phyloP scores from a whole-genome alignment of 1,284 basidiomycete genomes.

The Laetiporus sulphureus region DNA sequence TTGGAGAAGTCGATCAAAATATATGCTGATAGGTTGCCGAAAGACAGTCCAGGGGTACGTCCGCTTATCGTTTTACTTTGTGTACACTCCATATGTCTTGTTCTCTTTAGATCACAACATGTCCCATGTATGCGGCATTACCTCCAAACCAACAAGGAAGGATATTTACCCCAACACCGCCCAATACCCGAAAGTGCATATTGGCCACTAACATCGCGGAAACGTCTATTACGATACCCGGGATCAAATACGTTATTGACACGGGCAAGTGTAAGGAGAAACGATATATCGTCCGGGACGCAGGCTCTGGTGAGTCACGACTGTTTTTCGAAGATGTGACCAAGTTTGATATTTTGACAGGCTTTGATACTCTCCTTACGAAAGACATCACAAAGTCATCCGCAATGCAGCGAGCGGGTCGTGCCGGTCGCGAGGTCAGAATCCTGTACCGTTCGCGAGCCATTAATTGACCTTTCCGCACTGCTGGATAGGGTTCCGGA shows the following conservation, averaged over 20 bases:
- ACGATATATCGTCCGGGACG: conserved; percentile 64
- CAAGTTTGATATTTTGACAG: conserved; percentile 30
- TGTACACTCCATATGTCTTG: conserved; percentile 4
- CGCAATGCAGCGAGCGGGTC: conserved; percentile 81
- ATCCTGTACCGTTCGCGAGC: conserved; percentile 3
- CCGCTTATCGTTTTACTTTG: background rate
- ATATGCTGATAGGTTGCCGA: conserved; percentile 60
- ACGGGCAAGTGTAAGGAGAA: conserved; percentile 96
- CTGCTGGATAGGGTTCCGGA: conserved; percentile 53
- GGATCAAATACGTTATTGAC: conserved; percentile 93
- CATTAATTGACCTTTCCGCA: background rate
- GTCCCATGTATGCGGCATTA: conserved; percentile 82
- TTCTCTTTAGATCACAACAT: conserved; percentile 52
- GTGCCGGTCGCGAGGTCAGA: conserved; percentile 82
- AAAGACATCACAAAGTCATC: conserved; percentile 86
- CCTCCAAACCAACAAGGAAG: conserved; percentile 73
- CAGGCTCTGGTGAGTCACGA: conserved; percentile 51
- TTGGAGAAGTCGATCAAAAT: conserved; percentile 68
- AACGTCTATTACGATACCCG: conserved; percentile 96
- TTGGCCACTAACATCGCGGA: conserved; percentile 97
- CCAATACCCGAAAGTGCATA: conserved; percentile 81
- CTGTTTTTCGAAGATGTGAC: background rate
- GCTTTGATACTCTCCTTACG: conserved; percentile 86
- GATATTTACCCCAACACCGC: conserved; percentile 70
- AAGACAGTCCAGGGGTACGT: conserved; percentile 45